Evolutionary conservation across 345 rosid genomes (phyloP), one percentile per base, ranked within the genome.

Genomic region (Lepidium sativum): DNA sequence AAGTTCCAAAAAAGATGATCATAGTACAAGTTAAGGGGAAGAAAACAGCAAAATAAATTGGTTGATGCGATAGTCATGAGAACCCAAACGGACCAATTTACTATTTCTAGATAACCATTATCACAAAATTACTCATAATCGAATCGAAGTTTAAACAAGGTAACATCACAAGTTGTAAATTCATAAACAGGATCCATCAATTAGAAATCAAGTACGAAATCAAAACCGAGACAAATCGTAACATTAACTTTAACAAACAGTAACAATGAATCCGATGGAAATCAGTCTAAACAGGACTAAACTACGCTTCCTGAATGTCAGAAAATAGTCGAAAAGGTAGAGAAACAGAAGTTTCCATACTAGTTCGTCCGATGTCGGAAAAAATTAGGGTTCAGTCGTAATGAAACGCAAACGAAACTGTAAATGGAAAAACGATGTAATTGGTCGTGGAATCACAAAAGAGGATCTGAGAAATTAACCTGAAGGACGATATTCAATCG

Each of bases 341-440:
- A 49, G 2, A 23, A 50, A 12, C 8, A 3, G 23, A 48, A 20
- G 13, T 7, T 62, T 2, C 37, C 6, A 5, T 20, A 64, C 27
- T 11, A 25, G 44, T 47, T 47, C 23, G 63, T 14, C 25, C 0
- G 37, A 42, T 6, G n/a, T 45, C 29, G 31, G 49, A 3, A 6
- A 21, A 43, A 59, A 37, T n/a, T 58, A 69, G 73, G 60, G 38
- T 41, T 69, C 67, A 32, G 39, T 54, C 63, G 47, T 45, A 25
- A 32, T 23, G 6, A 54, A 65, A 65, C 33, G n/a, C 10, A n/a
- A 8, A 27, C 27, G 35, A 53, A 53, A 65, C 42, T 13, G 35
- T 33, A 25, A 5, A 15, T 5, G n/a, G 39, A 38, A 34, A 38
- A 51, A 39, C 37, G 48, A 27, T 40, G 25, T 27, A 16, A 13